Conservation (phyloP, 306 rosid species). For the Trifolium fragiferum region DNA sequence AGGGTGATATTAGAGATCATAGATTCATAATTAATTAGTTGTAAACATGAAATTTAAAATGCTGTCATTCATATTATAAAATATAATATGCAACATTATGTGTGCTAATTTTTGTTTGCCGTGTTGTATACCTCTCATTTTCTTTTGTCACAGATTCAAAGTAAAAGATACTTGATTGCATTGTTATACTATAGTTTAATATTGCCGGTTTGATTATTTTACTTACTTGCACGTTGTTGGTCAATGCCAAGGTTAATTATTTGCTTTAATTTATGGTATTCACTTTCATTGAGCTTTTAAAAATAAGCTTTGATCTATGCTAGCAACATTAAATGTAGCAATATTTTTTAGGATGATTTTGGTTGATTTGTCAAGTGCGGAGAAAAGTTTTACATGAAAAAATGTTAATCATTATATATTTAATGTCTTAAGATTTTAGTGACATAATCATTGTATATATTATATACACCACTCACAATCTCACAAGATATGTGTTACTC, state of each 20-base stretch:
- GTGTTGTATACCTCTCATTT: slow-evolving; percentile 31
- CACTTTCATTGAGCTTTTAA: background rate
- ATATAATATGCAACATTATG: slow-evolving; percentile 25
- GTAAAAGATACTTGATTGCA: background rate
- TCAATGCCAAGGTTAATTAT: background rate
- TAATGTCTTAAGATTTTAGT: too few species aligned
- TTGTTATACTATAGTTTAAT: slow-evolving; percentile 4
- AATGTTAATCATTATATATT: too few species aligned
- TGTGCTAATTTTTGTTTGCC: slow-evolving; percentile 35
- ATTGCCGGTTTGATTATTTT: background rate
- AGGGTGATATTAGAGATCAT: background rate
- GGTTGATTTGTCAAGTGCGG: background rate
- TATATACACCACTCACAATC: too few species aligned
- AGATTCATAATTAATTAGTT: background rate
- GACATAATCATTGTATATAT: too few species aligned
- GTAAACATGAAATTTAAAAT: slow-evolving; percentile 9
- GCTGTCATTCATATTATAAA: background rate
- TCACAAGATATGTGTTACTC: too few species aligned
- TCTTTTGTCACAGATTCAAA: slow-evolving; percentile 19
- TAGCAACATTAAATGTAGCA: background rate
- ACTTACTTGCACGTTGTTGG: background rate
- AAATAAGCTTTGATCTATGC: background rate
- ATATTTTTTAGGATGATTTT: background rate
- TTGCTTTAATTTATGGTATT: background rate
- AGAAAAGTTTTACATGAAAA: too few species aligned